phyloP scores from a whole-genome alignment of 176 grass and related monocot species.

The Saccharum officinarum region DNA sequence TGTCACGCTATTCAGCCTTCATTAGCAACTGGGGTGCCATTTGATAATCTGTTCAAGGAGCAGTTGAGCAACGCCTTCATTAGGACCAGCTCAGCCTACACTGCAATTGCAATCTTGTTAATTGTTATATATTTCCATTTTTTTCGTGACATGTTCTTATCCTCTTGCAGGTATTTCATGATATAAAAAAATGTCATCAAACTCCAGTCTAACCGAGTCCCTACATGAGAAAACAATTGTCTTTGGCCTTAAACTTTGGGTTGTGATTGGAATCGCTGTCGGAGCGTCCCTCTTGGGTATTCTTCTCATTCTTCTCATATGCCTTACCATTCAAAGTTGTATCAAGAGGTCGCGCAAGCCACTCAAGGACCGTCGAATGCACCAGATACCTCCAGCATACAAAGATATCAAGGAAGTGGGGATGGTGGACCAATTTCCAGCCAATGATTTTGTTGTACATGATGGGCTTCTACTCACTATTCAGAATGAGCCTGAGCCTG shows the following conservation, averaged over 20 bases:
- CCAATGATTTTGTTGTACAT: slow-evolving; percentile 58
- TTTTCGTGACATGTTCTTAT: slow-evolving; percentile 1
- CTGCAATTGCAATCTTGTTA: not conserved
- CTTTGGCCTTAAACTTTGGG: slow-evolving; percentile 91
- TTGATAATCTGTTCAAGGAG: not conserved
- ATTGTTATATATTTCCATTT: slow-evolving; percentile 22
- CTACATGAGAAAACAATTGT: slow-evolving; percentile 78
- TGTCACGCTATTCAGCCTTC: not conserved
- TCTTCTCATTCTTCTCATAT: slow-evolving; percentile 74
- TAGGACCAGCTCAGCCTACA: not conserved
- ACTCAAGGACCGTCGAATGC: slow-evolving; percentile 54
- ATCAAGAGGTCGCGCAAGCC: slow-evolving; percentile 47
- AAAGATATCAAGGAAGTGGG: slow-evolving; percentile 97
- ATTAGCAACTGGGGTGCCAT: too few species aligned
- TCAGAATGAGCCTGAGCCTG: slow-evolving; percentile 51
- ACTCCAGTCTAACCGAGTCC: slow-evolving; percentile 75
- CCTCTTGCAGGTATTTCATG: slow-evolving; percentile 47
- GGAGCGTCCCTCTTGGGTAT: slow-evolving; percentile 73
- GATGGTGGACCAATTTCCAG: slow-evolving; percentile 49
- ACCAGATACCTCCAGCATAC: slow-evolving; percentile 67
- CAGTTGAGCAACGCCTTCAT: not conserved
- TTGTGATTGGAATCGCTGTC: slow-evolving; percentile 84
- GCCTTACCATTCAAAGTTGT: slow-evolving; percentile 57
- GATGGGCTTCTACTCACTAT: slow-evolving; percentile 61
- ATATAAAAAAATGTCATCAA: slow-evolving; percentile 61